Evolutionary conservation across 805 yeast genomes (phyloP).

Genomic region (Tanozyma kutaoensis): DNA sequence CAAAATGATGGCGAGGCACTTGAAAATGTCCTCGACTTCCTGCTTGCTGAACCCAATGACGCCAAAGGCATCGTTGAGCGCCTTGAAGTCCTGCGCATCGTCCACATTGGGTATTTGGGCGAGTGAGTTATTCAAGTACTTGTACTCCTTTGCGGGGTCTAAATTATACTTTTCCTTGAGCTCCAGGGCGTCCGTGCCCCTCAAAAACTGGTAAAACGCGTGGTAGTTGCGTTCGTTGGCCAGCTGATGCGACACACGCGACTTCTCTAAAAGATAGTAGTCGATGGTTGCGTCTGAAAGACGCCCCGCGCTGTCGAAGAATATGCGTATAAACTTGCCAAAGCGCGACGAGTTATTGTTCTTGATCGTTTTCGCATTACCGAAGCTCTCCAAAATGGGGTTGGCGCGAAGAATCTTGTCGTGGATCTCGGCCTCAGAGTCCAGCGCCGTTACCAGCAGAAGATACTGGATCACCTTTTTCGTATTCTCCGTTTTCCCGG

Average conservation of each 20-base stretch:
- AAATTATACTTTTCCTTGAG: constrained; percentile 32
- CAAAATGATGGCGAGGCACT: constrained; percentile 59
- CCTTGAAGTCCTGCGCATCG: constrained; percentile 56
- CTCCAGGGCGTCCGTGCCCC: constrained; percentile 42
- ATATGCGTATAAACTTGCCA: constrained; percentile 89
- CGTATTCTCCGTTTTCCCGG: constrained; percentile 97
- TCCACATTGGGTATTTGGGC: constrained; percentile 57
- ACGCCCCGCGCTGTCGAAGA: constrained; percentile 47
- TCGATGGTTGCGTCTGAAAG: constrained; percentile 87
- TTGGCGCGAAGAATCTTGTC: constrained; percentile 83
- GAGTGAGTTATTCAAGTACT: constrained; percentile 45
- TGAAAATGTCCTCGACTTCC: constrained; percentile 48
- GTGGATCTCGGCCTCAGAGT: constrained; percentile 44
- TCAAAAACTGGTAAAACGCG: constrained; percentile 75
- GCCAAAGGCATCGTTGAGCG: constrained; percentile 52
- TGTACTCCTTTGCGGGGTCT: constrained; percentile 25
- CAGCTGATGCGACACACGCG: constrained; percentile 76
- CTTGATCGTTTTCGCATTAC: constrained; percentile 91
- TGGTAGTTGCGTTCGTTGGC: constrained; percentile 82
- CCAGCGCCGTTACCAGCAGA: constrained; percentile 50
- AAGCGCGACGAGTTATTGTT: constrained; percentile 93
- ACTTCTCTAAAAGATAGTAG: constrained; percentile 88
- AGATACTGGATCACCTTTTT: constrained; percentile 88
- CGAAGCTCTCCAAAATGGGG: constrained; percentile 92
- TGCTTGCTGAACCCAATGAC: constrained; percentile 53